Evolutionary conservation across 148 eudicot species (phyloP), one percentile per base, ranked within the genome.

Genomic region (Tetragonia tetragonoides): DNA sequence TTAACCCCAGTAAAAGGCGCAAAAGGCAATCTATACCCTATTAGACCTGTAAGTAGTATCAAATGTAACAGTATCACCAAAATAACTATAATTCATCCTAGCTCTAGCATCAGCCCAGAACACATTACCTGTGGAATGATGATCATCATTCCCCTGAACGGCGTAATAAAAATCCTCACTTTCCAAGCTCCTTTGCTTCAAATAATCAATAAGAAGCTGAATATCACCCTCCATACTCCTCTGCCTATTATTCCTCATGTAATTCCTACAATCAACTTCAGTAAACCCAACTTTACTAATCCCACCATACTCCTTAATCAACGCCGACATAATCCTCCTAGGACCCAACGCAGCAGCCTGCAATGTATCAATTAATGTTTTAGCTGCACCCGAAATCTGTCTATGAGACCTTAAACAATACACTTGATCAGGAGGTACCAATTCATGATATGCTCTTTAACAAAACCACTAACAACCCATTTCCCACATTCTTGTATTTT

Each of bases 41-140:
- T 86, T 88, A n/a, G 86, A 84, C 91, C 91, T 86, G 71, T 82
- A 88, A 23, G 87, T 83, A 18, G 89, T 88, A 78, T 88, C 91
- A 73, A 84, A 86, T 16, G 82, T 82, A 65, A 88, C 85, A 53
- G 87, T 86, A 84, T 88, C 91, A 20, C 91, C 87, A 79, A 86
- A 88, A 81, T 83, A 83, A 28, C 56, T 41, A 79, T 86, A 88
- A 75, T 86, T 86, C 78, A 49, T 53, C 72, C 83, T 84, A 38
- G 82, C 85, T 64, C 66, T 84, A 17, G 77, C 61, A 73, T 86
- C 91, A 0, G 82, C 86, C 91, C 91, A 88, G 62, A 86, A 84
- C 59, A 88, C 84, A 83, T 84, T 88, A 42, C 87, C 84, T 18
- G 83, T 79, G 10, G 78, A 73, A 38, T 76, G 84, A 46, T 46